Percentiles rank a stretch among this genome's conserved stretches.
Evolutionary conservation across 2,329 filamentous ascomycete species (phyloP).

Genomic region (Alternaria arbusti): DNA sequence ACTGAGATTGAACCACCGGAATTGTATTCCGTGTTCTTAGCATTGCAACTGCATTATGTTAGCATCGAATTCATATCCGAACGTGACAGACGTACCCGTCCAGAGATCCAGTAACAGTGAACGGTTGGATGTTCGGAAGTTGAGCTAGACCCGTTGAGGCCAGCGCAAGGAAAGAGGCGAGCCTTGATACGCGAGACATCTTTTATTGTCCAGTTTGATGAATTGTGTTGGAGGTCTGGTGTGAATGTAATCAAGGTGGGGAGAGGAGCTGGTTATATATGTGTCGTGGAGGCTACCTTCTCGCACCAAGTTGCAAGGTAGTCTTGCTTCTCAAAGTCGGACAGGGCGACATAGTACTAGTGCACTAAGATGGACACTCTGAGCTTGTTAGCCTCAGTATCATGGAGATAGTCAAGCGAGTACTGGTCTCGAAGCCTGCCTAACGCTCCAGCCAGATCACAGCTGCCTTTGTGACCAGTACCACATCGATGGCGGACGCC

Average conservation of each 20-base stretch:
- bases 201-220: constrained; percentile 4
- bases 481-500: constrained; percentile 13
- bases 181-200: constrained; percentile 25
- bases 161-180: constrained; percentile 25
- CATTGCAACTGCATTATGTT: constrained; percentile 22
- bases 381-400: not conserved
- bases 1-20: constrained; percentile 55
- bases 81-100: constrained; percentile 27
- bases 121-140: constrained; percentile 30
- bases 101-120: constrained; percentile 36
- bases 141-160: constrained; percentile 28
- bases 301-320: not conserved
- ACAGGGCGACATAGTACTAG: not conserved
- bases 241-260: not conserved
- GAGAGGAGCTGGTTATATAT: constrained; percentile 14
- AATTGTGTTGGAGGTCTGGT: not conserved
- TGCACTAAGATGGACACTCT: not conserved
- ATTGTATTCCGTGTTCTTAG: constrained; percentile 46
- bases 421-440: constrained; percentile 14
- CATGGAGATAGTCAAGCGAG: not conserved
- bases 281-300: constrained; percentile 1
- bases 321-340: not conserved
- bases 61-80: not conserved
- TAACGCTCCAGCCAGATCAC: not conserved
- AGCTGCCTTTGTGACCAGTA: constrained; percentile 5